Evolutionary conservation across 768 basidiomycete genomes (phyloP), one percentile per base, ranked within the genome.

Genomic region (Daedalea quercina): DNA sequence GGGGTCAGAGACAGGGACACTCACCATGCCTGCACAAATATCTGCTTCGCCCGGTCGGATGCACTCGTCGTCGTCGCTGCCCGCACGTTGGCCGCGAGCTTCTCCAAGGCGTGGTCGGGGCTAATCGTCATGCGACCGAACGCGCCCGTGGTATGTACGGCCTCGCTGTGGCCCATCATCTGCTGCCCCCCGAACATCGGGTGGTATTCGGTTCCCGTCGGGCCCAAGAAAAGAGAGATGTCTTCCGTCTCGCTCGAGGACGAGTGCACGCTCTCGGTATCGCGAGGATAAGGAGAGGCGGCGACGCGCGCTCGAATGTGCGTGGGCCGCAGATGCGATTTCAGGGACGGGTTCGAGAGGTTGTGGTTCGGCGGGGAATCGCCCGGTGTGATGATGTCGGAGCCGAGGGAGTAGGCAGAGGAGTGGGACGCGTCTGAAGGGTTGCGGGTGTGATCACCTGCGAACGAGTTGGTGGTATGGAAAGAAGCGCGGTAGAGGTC

Each of bases 241-340:
- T 92, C 90, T 60, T 93, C 90, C n/a, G 89, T 84, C 72, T 92
- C 90, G 70, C 84, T 86, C 50, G 87, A 90, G 41, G 88, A 90
- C 11, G 89, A 90, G 62, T 91, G 87, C 57, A 90, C 86, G 64
- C 84, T 86, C 73, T 90, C 87, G 12, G 85, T 81, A 64, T 91
- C 89, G 56, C 90, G 82, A 50, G 88, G 86, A 69, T 93, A 93
- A 43, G 90, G 90, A 50, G 89, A 90, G 25, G 89, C 84, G 42
- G 84, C 84, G 41, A 79, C 84, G 58, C 90, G 83, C 58, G 87
- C 87, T 58, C 90, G 81, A 67, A 84, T 83, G 70, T 90, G 88
- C 54, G 79, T 77, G 25, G 82, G 81, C 59, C 87, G 84, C 58
- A 85, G 77, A 62, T 86, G 85, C 62, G 80, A 81, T 75, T 90